Conservation (phyloP, 2,329 filamentous ascomycete species). For the Scleromitrula shiraiana region DNA sequence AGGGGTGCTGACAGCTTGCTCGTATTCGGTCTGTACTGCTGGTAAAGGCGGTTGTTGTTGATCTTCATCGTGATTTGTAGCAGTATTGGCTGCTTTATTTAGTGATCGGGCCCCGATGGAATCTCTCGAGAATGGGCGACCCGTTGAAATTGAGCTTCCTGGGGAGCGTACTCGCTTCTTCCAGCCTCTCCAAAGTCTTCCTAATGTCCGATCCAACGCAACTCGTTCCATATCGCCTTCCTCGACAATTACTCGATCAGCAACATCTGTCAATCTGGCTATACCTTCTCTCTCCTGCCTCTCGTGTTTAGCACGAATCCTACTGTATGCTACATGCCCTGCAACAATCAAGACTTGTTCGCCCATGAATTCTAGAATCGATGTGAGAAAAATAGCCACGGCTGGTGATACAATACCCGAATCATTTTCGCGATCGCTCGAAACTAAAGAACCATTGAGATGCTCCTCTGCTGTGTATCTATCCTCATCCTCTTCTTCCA, state of each 20-base stretch:
- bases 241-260: slow-evolving; percentile 71
- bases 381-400: slow-evolving; percentile 91
- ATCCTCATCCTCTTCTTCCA: slow-evolving; percentile 97
- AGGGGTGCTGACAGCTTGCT: slow-evolving; percentile 51
- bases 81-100: slow-evolving; percentile 32
- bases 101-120: slow-evolving; percentile 27
- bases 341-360: slow-evolving; percentile 86
- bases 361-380: slow-evolving; percentile 86
- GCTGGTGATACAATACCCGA: slow-evolving; percentile 73
- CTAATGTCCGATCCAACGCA: slow-evolving; percentile 80
- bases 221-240: slow-evolving; percentile 90
- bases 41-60: slow-evolving; percentile 15
- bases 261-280: slow-evolving; percentile 38
- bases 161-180: slow-evolving; percentile 71
- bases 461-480: slow-evolving; percentile 76
- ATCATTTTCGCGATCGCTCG: slow-evolving; percentile 40
- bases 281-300: slow-evolving; percentile 49
- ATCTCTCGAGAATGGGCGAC: slow-evolving; percentile 42
- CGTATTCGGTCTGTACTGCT: slow-evolving; percentile 20
- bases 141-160: slow-evolving; percentile 36
- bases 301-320: slow-evolving; percentile 50
- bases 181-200: slow-evolving; percentile 90
- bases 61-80: slow-evolving; percentile 23
- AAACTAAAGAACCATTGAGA: slow-evolving; percentile 47
- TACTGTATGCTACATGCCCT: slow-evolving; percentile 72